Percentiles rank a stretch among this genome's conserved stretches.
Evolutionary conservation across 2,329 filamentous ascomycete genomes (phyloP).

Genomic region (Tolypocladium album): DNA sequence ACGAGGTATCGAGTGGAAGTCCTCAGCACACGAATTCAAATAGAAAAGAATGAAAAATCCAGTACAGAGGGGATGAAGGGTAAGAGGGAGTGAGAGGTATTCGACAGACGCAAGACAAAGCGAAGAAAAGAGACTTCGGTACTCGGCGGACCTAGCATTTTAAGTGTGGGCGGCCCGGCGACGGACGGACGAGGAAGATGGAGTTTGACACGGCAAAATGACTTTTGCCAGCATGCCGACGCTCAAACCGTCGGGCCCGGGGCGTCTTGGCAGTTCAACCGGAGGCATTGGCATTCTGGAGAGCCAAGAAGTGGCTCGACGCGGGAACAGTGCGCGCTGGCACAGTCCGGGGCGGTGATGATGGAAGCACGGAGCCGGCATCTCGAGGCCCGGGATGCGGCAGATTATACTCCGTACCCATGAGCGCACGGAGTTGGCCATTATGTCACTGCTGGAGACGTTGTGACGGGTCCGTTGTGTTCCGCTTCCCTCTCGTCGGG

Average conservation of each 20-base stretch:
- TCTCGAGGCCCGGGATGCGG: background rate
- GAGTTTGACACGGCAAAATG: background rate
- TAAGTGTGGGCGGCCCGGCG: background rate
- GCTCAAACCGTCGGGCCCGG: background rate
- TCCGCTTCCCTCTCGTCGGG: too few species aligned
- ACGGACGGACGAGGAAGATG: background rate
- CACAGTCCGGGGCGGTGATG: background rate
- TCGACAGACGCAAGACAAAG: background rate
- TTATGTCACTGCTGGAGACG: too few species aligned
- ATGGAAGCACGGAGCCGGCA: background rate
- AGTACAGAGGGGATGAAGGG: background rate
- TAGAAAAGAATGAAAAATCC: background rate
- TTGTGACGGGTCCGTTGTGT: too few species aligned
- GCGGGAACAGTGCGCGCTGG: background rate
- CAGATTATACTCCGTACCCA: too few species aligned
- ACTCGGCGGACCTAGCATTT: background rate
- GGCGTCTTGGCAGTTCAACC: background rate
- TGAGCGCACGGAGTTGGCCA: background rate
- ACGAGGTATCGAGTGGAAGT: background rate
- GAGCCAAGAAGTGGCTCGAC: background rate
- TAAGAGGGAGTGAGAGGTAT: background rate
- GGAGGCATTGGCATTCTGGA: background rate
- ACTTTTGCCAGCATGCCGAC: background rate
- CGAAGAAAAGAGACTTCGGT: background rate
- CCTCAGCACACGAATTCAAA: background rate